Conservation (phyloP, 2,329 filamentous ascomycete species). For the Fusarium tanahbumbuense region DNA sequence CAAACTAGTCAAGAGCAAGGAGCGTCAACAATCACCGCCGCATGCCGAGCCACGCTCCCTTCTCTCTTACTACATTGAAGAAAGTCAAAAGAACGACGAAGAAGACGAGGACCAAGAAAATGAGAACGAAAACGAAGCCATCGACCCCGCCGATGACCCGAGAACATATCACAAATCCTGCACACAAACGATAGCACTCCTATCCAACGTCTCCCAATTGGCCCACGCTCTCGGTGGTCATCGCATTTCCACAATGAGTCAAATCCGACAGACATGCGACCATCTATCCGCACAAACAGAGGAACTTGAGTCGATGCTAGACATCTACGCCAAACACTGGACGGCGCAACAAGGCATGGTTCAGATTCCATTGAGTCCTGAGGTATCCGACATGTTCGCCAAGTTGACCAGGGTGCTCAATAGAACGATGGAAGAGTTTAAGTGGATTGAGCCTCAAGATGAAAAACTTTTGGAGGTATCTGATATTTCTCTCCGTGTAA, state of each 20-base stretch:
- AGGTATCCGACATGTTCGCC: constrained; percentile 25
- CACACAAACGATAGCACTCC: not conserved
- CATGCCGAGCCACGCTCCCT: not conserved
- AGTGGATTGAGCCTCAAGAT: not conserved
- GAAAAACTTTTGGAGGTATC: not conserved
- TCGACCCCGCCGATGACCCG: too few species aligned
- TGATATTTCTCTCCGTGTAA: constrained; percentile 23
- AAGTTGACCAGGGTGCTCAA: constrained; percentile 5
- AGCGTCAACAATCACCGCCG: not conserved
- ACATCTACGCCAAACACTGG: constrained; percentile 31
- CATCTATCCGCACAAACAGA: constrained; percentile 15
- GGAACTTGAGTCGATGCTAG: constrained; percentile 35
- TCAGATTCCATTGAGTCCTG: constrained; percentile 31
- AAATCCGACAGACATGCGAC: constrained; percentile 25
- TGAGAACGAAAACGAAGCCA: too few species aligned
- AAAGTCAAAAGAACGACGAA: not conserved
- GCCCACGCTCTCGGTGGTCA: constrained; percentile 16
- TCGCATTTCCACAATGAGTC: constrained; percentile 31
- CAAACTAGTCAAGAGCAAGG: not conserved
- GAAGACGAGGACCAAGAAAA: not conserved
- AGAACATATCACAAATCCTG: constrained; percentile 27
- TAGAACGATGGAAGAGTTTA: not conserved
- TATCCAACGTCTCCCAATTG: constrained; percentile 1
- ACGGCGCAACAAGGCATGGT: not conserved
- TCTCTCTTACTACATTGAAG: not conserved